Evolutionary conservation across 2,329 filamentous ascomycete genomes (phyloP).

Genomic region (Verticillium albo-atrum): DNA sequence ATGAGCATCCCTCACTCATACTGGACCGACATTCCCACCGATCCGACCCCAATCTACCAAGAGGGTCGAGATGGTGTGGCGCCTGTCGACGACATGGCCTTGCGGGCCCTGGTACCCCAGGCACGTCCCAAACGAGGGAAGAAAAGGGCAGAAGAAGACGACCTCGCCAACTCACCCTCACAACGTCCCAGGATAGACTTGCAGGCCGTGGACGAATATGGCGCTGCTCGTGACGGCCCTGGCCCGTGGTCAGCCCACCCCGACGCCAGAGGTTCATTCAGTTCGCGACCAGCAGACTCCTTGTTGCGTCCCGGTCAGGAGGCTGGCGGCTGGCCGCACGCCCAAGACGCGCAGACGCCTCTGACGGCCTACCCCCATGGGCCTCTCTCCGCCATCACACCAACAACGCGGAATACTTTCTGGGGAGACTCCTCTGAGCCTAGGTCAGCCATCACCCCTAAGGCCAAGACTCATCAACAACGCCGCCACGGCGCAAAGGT

Average conservation of each 20-base stretch:
- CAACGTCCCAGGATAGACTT: constrained; percentile 49
- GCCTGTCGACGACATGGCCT: constrained; percentile 81
- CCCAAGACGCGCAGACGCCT: constrained; percentile 57
- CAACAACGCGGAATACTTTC: constrained; percentile 47
- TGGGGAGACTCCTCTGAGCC: constrained; percentile 60
- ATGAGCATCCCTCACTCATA: constrained; percentile 74
- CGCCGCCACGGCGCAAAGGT: constrained; percentile 75
- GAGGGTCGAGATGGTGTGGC: constrained; percentile 75
- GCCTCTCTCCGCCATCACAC: constrained; percentile 63
- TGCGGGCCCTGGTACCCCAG: constrained; percentile 78
- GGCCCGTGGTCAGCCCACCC: constrained; percentile 46
- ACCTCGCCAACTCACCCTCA: constrained; percentile 40
- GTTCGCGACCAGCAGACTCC: constrained; percentile 28
- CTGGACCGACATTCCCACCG: constrained; percentile 69
- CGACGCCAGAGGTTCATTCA: constrained; percentile 26
- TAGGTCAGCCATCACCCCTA: constrained; percentile 64
- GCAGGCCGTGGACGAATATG: background rate
- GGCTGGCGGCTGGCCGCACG: constrained; percentile 22
- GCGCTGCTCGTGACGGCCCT: constrained; percentile 22
- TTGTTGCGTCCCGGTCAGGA: constrained; percentile 28
- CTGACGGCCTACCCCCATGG: constrained; percentile 64
- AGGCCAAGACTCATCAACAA: constrained; percentile 25
- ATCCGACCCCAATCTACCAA: constrained; percentile 57
- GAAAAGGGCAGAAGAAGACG: constrained; percentile 60
- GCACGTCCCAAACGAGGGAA: constrained; percentile 59